phyloP scores from a whole-genome alignment of 441 rosid species.

The Jatropha podagrica region DNA sequence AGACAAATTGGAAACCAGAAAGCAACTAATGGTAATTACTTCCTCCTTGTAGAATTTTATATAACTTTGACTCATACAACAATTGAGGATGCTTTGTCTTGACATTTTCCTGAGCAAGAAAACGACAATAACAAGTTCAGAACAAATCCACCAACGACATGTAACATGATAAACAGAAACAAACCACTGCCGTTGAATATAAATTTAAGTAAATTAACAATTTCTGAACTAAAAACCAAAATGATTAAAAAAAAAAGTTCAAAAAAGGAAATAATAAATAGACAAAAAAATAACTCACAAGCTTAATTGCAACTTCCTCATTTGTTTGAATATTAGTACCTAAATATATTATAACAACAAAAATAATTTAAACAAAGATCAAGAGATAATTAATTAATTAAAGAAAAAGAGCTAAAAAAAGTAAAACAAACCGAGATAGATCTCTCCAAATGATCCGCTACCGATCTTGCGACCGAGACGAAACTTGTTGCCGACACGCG shows the following conservation, averaged over 20 bases:
- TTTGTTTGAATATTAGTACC: conserved; percentile 85
- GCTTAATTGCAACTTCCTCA: conserved; percentile 94
- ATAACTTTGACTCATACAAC: conserved; percentile 87
- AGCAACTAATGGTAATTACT: conserved; percentile 43
- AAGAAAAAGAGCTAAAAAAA: neutral
- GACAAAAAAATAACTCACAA: conserved; percentile 49
- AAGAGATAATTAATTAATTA: neutral
- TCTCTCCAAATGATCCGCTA: conserved; percentile 98
- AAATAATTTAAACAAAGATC: neutral
- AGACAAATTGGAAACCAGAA: neutral
- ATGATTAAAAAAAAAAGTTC: neutral
- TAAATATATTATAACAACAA: conserved; percentile 20
- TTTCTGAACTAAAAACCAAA: neutral
- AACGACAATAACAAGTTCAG: conserved; percentile 7
- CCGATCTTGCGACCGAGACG: conserved; percentile 95
- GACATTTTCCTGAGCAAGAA: conserved; percentile 69
- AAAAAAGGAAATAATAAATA: neutral
- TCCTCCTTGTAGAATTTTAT: conserved; percentile 97
- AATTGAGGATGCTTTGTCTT: conserved; percentile 99
- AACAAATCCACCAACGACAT: neutral
- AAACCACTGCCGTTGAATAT: neutral
- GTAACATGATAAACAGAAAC: neutral
- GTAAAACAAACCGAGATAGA: conserved; percentile 70
- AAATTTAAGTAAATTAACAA: neutral
- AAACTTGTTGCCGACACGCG: conserved; percentile 88